Percentiles rank a stretch among this genome's conserved stretches.
phyloP scores from a whole-genome alignment of 306 rosid genomes.

The Mimosa bimucronata region DNA sequence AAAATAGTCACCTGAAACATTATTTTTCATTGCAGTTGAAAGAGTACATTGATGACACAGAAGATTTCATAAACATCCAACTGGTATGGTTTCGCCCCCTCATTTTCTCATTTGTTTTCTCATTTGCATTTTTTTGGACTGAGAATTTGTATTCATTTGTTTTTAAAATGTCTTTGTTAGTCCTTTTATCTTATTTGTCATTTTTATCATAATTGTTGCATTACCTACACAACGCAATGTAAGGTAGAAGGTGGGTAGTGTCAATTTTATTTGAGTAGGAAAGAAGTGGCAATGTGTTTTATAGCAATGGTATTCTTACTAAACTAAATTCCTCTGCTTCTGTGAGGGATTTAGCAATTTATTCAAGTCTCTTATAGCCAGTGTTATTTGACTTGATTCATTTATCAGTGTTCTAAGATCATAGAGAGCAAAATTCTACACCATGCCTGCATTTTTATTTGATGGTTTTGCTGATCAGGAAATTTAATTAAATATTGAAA shows the following conservation, averaged over 20 bases:
- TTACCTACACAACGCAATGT: slow-evolving; percentile 24
- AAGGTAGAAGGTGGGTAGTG: not conserved
- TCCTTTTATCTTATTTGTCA: slow-evolving; percentile 22
- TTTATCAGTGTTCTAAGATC: not conserved
- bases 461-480: not conserved
- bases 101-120: slow-evolving; percentile 10
- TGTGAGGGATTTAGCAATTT: not conserved
- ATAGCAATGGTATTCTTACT: not conserved
- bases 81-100: slow-evolving; percentile 54
- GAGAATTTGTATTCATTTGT: slow-evolving; percentile 1
- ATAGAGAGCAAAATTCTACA: not conserved
- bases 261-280: not conserved
- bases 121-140: not conserved
- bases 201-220: not conserved
- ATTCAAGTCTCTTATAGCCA: not conserved
- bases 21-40: slow-evolving; percentile 70
- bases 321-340: not conserved
- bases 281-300: not conserved
- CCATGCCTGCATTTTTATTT: slow-evolving; percentile 5
- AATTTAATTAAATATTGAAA: slow-evolving; percentile 1
- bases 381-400: not conserved
- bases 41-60: slow-evolving; percentile 98
- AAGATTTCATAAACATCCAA: slow-evolving; percentile 98
- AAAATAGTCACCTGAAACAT: slow-evolving; percentile 30
- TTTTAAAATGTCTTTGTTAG: slow-evolving; percentile 1